Base-by-base conservation (phyloP, 2,329 filamentous ascomycete genomes). In the Graphilbum ipis-grandicollis region DNA sequence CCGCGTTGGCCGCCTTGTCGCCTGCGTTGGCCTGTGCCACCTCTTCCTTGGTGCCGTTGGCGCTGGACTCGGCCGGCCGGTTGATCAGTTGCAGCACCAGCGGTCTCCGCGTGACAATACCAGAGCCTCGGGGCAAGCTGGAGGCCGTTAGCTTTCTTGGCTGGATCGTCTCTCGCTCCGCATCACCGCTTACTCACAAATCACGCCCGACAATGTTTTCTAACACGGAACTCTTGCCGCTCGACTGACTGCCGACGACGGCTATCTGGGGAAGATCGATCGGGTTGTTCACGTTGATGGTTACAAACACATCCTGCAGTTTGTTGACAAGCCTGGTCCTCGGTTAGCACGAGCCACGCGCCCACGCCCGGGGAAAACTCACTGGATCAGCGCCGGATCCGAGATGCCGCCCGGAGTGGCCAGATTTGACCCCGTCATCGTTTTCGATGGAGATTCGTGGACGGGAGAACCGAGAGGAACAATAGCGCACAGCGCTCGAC, bases 171-270 rank as follows among this genome's bases (percentile, higher is more conserved):
- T n/a, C n/a, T n/a, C n/a, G n/a, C n/a, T n/a, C n/a, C n/a, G n/a
- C n/a, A n/a, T n/a, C n/a, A n/a, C n/a, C n/a, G n/a, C n/a, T n/a
- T n/a, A 15, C 31, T 33, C 15, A 96, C 88, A 98, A 98, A 63
- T 98, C 90, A 66, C 90, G 75, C 41, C 90, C 90, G 40, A 98
- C 90, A 52, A 98, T 98, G 55, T 98, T 98, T 62, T 98, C 90
- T 52, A 98, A 63, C 49, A 98, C 90, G 15, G 90, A 98, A 69
- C 85, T 94, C 76, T 98, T 98, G 63, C 90, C 90, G 59, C 88
- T 94, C 17, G 90, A 98, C 65, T 98, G 90, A 59, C 86, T 94
- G 53, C 90, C 90, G 40, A 98, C 90, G 48, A 98, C 90, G 48
- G 80, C 88, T 57, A 98, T 98, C 66, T 98, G 90, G 38, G 90